Evolutionary conservation across 164 flowering plant genomes (phyloP), one percentile per base, ranked within the genome.

Genomic region (Annona squamosa): DNA sequence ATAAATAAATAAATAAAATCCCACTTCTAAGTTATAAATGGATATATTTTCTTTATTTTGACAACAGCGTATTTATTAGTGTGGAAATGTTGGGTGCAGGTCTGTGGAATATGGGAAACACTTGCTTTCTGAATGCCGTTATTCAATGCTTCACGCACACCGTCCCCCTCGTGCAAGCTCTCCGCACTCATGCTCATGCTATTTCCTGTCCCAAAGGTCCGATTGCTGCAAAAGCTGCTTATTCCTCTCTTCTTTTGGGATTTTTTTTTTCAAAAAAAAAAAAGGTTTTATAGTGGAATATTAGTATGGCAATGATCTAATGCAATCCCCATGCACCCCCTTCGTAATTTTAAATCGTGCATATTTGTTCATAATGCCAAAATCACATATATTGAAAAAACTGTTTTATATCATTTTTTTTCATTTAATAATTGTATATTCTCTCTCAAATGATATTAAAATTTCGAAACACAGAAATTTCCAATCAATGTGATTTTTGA

Each of bases 61-160:
- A 10, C 10, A 69, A 75, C 52, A 70, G 37, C 12, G 12, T 48
- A 48, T 48, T 5, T 48, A 5, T 48, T 48, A 12, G 59, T 9
- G 13, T 52, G 9, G 9, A 0, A 9, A 16, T 9, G 45, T 78
- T 90, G 92, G 98, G 97, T 5, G 91, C 97, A 0, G 98, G 97
- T 45, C 84, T 94, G 10, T 72, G 1, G 4, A 94, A 94, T 83
- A 69, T 91, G 17, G 98, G 98, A 0, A 90, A 91, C 74, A 91
- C 97, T 2, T 94, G 98, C 77, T 94, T 91, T 77, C 73, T 92
- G 3, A 92, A 92, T 75, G 82, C 93, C 0, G 75, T 94, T 3
- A 71, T 94, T 72, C 98, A 94, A 69, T 91, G 97, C 80, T 86
- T 92, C 67, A 89, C 90, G 0, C 97, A 94, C 63, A 88, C 97